A percentile compares a stretch with the other conserved stretches of the same genome.
phyloP scores from a whole-genome alignment of 768 basidiomycete genomes.

The Kondoa malvinella region DNA sequence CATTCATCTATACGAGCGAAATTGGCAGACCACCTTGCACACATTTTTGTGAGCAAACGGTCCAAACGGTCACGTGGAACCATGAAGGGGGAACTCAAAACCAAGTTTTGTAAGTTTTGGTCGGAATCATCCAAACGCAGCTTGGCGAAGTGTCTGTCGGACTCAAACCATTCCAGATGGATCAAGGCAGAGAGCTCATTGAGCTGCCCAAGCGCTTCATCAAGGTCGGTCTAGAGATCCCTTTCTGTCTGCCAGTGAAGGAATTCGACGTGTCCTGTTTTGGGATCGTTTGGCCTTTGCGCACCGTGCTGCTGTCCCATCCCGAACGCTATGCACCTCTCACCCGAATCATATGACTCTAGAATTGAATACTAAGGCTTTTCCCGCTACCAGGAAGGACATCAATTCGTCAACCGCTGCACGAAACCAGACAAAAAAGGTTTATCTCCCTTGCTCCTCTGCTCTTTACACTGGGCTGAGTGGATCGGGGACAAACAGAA shows the following conservation, averaged over 20 bases:
- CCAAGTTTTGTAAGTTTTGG: no score
- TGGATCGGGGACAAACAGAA: slow-evolving; percentile 40
- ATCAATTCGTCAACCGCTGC: slow-evolving; percentile 85
- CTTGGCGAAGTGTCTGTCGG: no score
- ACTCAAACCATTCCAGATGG: slow-evolving; percentile 10
- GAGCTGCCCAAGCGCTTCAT: slow-evolving; percentile 83
- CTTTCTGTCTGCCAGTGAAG: slow-evolving; percentile 43
- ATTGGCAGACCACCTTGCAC: no score
- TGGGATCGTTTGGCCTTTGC: neutral
- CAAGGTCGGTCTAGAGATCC: slow-evolving; percentile 35
- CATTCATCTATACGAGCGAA: no score
- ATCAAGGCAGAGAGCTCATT: slow-evolving; percentile 55
- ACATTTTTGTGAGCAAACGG: no score
- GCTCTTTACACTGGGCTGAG: neutral
- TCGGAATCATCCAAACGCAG: no score
- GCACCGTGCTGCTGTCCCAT: neutral
- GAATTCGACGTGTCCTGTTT: slow-evolving; percentile 43
- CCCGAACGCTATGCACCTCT: neutral
- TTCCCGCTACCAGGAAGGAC: neutral
- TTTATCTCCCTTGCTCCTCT: slow-evolving; percentile 31
- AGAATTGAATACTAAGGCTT: neutral
- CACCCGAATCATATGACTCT: slow-evolving; percentile 20
- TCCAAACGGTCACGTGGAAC: no score
- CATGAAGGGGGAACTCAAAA: no score
- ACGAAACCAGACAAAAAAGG: slow-evolving; percentile 95